phyloP scores from a whole-genome alignment of 768 basidiomycete species.

The Suillus subaureus region DNA sequence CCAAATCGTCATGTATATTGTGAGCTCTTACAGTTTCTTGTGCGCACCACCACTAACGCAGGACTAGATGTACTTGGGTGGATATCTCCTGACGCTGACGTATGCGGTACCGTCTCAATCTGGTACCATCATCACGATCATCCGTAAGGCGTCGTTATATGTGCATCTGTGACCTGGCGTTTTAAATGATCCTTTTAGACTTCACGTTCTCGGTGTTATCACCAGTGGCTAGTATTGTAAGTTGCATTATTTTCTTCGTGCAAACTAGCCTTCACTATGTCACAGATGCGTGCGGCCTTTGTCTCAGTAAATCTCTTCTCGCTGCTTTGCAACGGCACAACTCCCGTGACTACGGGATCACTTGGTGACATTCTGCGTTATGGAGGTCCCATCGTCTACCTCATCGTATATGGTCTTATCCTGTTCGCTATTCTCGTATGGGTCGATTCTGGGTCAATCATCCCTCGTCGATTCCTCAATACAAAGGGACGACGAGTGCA shows the following conservation, averaged over 20 bases:
- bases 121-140: conserved; percentile 54
- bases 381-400: conserved; percentile 77
- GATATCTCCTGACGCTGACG: conserved; percentile 72
- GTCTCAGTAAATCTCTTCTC: conserved; percentile 82
- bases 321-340: conserved; percentile 63
- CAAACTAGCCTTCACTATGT: conserved; percentile 1
- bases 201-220: conserved; percentile 69
- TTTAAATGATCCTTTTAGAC: conserved; percentile 34
- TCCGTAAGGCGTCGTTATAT: conserved; percentile 41
- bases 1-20: conserved; percentile 71
- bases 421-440: conserved; percentile 68
- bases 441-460: conserved; percentile 67
- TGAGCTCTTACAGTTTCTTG: conserved; percentile 38
- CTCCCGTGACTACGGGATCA: conserved; percentile 45
- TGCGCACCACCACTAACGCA: neutral
- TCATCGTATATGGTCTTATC: conserved; percentile 59
- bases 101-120: conserved; percentile 67
- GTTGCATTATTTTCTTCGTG: conserved; percentile 26
- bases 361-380: conserved; percentile 59
- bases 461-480: conserved; percentile 41
- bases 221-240: conserved; percentile 69
- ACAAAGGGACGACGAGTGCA: conserved; percentile 18
- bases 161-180: neutral
- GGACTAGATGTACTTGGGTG: conserved; percentile 60
- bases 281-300: conserved; percentile 63